phyloP scores from a whole-genome alignment of 106 monocot genomes.

The Allium sativum region DNA sequence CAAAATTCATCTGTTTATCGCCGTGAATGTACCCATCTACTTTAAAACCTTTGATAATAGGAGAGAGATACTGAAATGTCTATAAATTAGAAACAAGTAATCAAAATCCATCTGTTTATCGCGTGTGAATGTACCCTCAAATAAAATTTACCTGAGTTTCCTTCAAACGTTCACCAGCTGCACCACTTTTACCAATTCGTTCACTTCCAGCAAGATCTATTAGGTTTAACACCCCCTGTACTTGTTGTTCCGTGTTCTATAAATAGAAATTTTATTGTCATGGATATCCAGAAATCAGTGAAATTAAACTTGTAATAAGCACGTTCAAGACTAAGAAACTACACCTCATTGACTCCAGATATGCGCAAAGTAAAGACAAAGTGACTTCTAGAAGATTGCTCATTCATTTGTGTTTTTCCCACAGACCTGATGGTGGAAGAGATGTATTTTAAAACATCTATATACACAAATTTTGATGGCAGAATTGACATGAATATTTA shows the following conservation, averaged over 20 bases:
- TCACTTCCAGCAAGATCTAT: slow-evolving; percentile 98
- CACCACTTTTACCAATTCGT: slow-evolving; percentile 68
- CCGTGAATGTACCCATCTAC: no score
- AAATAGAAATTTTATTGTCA: not conserved
- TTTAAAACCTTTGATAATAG: no score
- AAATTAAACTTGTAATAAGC: no score
- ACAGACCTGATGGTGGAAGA: slow-evolving; percentile 46
- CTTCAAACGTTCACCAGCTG: slow-evolving; percentile 87
- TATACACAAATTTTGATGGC: not conserved
- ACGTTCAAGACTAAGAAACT: not conserved
- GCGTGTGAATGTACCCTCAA: not conserved
- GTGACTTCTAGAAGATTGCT: slow-evolving; percentile 89
- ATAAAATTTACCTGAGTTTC: slow-evolving; percentile 62
- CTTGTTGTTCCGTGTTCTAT: slow-evolving; percentile 82
- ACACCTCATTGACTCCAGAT: slow-evolving; percentile 73
- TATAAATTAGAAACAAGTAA: no score
- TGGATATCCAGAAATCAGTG: no score
- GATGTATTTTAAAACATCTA: not conserved
- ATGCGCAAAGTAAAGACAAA: slow-evolving; percentile 89
- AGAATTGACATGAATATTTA: no score
- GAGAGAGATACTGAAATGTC: no score
- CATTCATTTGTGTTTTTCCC: slow-evolving; percentile 86
- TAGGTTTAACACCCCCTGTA: slow-evolving; percentile 83
- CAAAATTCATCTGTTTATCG: no score
- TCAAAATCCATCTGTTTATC: no score